These are phyloP conservation scores for Debaryomyces subglobosus DNA, from an alignment of 1,139 yeast species.

Conservation along the genomic window DNA sequence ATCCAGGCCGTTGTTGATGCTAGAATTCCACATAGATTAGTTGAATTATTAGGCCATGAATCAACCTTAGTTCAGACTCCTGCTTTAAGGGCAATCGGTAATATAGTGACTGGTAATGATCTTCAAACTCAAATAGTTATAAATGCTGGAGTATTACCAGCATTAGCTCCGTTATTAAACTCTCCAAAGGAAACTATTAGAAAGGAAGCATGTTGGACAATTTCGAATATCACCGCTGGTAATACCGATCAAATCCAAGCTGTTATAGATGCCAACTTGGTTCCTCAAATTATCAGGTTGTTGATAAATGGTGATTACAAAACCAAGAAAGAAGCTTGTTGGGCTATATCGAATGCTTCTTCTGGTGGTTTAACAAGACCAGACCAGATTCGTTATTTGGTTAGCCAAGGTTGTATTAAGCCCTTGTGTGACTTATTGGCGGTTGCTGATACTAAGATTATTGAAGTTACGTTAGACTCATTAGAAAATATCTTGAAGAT, in stretches of 20 bases:
- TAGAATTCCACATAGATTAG: conserved; percentile 91
- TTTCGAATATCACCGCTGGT: conserved; percentile 97
- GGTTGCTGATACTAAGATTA: conserved; percentile 86
- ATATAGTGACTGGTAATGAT: conserved; percentile 96
- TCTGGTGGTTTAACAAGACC: conserved; percentile 94
- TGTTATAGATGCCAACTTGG: conserved; percentile 89
- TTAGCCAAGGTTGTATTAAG: conserved; percentile 93
- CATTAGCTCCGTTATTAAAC: conserved; percentile 75
- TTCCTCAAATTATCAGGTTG: conserved; percentile 88
- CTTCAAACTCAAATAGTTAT: conserved; percentile 93
- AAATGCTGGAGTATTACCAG: conserved; percentile 89
- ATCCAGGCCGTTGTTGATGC: conserved; percentile 97
- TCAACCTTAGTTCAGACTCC: conserved; percentile 93
- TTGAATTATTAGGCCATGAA: conserved; percentile 83
- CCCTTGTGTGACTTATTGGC: conserved; percentile 92
- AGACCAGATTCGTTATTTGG: conserved; percentile 90
- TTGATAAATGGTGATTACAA: conserved; percentile 86
- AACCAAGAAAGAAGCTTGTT: conserved; percentile 97
- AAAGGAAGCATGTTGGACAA: conserved; percentile 99
- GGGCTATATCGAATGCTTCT: conserved; percentile 98
- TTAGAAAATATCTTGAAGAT: conserved; percentile 89
- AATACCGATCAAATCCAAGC: conserved; percentile 95
- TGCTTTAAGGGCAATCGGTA: conserved; percentile 95
- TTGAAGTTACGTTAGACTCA: conserved; percentile 94
- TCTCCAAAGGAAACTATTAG: conserved; percentile 91